Conservation (phyloP, 2,329 filamentous ascomycete species). For the Emydomyces testavorans region DNA sequence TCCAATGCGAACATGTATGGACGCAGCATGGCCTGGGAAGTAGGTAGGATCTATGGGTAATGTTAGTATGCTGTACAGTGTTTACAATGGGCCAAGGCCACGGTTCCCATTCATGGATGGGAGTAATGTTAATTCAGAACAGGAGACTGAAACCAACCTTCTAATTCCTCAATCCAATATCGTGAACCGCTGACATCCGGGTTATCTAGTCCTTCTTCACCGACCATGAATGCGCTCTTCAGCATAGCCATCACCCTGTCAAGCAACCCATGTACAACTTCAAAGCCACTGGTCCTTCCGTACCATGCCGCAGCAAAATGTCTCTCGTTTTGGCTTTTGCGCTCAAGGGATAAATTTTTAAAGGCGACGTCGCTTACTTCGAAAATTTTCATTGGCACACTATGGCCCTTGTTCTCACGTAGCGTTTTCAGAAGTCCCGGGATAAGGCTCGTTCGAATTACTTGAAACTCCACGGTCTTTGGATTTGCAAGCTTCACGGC, state of each 20-base stretch:
- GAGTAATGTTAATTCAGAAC: background rate
- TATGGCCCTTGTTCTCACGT: constrained; percentile 81
- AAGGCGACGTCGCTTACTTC: constrained; percentile 85
- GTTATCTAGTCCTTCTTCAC: constrained; percentile 57
- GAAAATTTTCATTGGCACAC: constrained; percentile 82
- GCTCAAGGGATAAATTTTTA: constrained; percentile 71
- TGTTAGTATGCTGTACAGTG: background rate
- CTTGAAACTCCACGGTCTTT: constrained; percentile 86
- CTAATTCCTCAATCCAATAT: constrained; percentile 91
- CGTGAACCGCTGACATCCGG: constrained; percentile 50
- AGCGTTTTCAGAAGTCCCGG: constrained; percentile 88
- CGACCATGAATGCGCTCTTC: constrained; percentile 64
- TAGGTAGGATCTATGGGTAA: constrained; percentile 63
- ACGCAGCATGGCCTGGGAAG: constrained; percentile 78
- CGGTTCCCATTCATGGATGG: background rate
- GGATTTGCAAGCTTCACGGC: constrained; percentile 82
- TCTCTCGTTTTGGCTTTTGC: constrained; percentile 80
- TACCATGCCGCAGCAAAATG: constrained; percentile 96
- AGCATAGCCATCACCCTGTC: constrained; percentile 92
- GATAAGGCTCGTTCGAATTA: constrained; percentile 75
- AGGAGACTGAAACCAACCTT: constrained; percentile 43
- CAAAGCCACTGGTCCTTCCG: constrained; percentile 87
- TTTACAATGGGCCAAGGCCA: background rate
- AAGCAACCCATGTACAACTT: constrained; percentile 85
- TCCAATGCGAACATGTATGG: constrained; percentile 62